Percentiles rank a stretch among this genome's conserved stretches.
Evolutionary conservation across 768 basidiomycete species (phyloP).

Genomic region (Phanerochaete sordida): DNA sequence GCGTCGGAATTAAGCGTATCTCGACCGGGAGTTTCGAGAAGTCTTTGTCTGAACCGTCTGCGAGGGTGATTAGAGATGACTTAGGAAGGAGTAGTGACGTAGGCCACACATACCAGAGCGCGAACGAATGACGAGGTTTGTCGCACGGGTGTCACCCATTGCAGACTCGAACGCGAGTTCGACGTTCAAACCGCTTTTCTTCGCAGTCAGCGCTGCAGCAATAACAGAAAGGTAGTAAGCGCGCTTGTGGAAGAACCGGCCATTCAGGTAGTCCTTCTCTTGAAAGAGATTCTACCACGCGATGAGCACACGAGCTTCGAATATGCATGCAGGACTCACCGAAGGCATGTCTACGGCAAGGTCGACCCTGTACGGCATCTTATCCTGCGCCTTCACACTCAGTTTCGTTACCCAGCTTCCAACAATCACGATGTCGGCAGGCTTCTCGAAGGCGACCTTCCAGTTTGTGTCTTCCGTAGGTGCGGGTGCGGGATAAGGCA

Average conservation of each 20-base stretch:
- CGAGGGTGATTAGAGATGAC: too few relatives aligned
- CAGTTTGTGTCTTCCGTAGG: slow-evolving; percentile 82
- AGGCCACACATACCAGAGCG: slow-evolving; percentile 50
- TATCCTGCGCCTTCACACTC: slow-evolving; percentile 69
- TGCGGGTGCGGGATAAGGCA: slow-evolving; percentile 67
- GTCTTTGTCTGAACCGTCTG: slow-evolving; percentile 51
- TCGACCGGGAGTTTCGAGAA: slow-evolving; percentile 67
- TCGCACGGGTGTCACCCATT: slow-evolving; percentile 59
- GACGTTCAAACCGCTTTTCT: slow-evolving; percentile 45
- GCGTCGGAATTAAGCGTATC: slow-evolving; percentile 71
- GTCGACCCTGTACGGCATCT: slow-evolving; percentile 66
- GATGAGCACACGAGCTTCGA: neutral
- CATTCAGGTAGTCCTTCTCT: slow-evolving; percentile 91
- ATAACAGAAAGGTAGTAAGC: slow-evolving; percentile 85
- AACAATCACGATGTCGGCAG: slow-evolving; percentile 70
- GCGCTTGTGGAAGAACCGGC: slow-evolving; percentile 88
- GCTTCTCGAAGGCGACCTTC: slow-evolving; percentile 80
- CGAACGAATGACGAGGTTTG: slow-evolving; percentile 59
- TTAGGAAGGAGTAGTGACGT: too few relatives aligned
- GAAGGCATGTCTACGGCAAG: slow-evolving; percentile 85
- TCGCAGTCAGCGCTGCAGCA: slow-evolving; percentile 52
- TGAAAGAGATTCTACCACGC: slow-evolving; percentile 69
- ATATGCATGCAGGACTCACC: slow-evolving; percentile 37
- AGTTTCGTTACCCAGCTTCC: slow-evolving; percentile 87
- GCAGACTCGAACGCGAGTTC: slow-evolving; percentile 60